A percentile compares a stretch with the other conserved stretches of the same genome.
Conservation (phyloP, 805 yeast species). For the Yarrowia yakushimensis region DNA sequence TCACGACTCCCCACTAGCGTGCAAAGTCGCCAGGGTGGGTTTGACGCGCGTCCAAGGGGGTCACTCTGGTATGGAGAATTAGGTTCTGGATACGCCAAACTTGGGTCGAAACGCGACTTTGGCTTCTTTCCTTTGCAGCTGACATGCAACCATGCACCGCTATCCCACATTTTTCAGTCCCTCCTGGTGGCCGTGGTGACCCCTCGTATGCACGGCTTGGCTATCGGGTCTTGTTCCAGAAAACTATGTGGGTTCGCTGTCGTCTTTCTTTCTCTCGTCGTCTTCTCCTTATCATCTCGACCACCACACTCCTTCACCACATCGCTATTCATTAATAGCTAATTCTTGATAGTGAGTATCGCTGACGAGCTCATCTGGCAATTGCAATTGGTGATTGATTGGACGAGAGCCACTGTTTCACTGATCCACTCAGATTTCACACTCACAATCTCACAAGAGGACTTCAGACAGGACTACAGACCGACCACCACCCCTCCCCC, state of each 20-base stretch:
- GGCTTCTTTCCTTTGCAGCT: not conserved
- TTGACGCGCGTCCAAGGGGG: constrained; percentile 2
- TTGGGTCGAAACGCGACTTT: not conserved
- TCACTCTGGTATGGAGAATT: not conserved
- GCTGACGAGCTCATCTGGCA: too few relatives aligned
- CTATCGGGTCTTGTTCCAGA: not conserved
- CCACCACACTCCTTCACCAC: not conserved
- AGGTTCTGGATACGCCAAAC: not conserved
- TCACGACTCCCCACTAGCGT: too few relatives aligned
- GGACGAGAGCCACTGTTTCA: too few relatives aligned
- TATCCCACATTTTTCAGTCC: constrained; percentile 18
- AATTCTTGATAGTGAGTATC: constrained; percentile 18
- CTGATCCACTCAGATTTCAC: too few relatives aligned
- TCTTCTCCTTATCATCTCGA: not conserved
- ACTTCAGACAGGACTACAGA: too few relatives aligned
- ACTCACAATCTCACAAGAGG: too few relatives aligned
- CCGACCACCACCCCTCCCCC: not conserved
- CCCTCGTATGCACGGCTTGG: constrained; percentile 3
- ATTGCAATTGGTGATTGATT: too few relatives aligned
- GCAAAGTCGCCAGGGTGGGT: too few relatives aligned
- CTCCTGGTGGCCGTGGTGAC: not conserved
- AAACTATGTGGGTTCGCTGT: not conserved
- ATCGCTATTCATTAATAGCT: constrained; percentile 15
- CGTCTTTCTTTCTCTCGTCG: not conserved
- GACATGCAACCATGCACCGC: not conserved